These are phyloP conservation scores for Ustilago curta DNA, from an alignment of 1,284 basidiomycete species.

Conservation along the genomic window DNA sequence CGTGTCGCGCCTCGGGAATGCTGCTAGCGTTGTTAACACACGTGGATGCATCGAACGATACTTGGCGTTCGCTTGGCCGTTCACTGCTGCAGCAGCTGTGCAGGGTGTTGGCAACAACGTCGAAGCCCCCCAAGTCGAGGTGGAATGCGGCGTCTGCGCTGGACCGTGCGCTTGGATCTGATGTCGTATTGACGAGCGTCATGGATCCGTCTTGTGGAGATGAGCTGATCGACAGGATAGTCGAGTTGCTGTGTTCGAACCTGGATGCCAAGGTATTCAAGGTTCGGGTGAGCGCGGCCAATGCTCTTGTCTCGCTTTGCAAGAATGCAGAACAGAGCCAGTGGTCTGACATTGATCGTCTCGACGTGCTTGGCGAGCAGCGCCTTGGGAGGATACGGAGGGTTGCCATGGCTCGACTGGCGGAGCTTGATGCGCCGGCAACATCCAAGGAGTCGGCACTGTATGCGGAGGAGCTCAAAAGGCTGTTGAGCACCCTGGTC, in stretches of 20 bases:
- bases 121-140: conserved; percentile 40
- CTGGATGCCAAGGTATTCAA: conserved; percentile 38
- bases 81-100: conserved; percentile 27
- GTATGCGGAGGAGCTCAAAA: conserved; percentile 31
- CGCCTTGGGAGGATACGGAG: conserved; percentile 8
- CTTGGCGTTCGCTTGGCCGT: neutral
- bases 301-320: conserved; percentile 29
- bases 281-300: conserved; percentile 25
- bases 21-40: conserved; percentile 21
- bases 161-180: conserved; percentile 27
- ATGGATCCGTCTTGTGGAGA: conserved; percentile 4
- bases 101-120: conserved; percentile 23
- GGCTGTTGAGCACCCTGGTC: conserved; percentile 8
- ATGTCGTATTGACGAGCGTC: conserved; percentile 8
- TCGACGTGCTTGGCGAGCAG: conserved; percentile 13
- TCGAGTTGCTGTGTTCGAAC: conserved; percentile 19
- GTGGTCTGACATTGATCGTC: neutral
- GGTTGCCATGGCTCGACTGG: conserved; percentile 17
- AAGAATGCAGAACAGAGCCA: neutral
- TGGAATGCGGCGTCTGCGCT: conserved; percentile 49
- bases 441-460: conserved; percentile 26
- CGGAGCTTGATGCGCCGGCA: conserved; percentile 6
- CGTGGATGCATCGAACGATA: neutral
- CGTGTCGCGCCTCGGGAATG: conserved; percentile 27
- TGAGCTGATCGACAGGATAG: conserved; percentile 11